Conservation (phyloP, 176 grass and related monocot species). For the Dactylis glomerata region DNA sequence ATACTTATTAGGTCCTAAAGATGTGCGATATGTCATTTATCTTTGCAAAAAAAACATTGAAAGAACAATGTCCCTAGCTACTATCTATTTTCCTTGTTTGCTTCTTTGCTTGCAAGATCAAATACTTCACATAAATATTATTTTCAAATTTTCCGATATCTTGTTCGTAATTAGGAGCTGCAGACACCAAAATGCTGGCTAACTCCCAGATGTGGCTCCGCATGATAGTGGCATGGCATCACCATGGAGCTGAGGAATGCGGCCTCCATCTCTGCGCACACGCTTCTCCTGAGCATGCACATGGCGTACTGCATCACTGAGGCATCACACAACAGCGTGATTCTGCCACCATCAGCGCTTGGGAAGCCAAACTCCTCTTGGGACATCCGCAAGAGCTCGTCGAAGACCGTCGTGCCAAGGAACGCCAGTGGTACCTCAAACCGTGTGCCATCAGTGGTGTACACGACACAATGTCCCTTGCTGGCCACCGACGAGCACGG, state of each 20-base stretch:
- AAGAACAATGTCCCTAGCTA: not conserved
- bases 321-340: slow-evolving; percentile 33
- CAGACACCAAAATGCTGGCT: slow-evolving; percentile 13
- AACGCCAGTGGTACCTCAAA: slow-evolving; percentile 46
- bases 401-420: slow-evolving; percentile 23
- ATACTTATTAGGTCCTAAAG: not conserved
- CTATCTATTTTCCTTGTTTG: not conserved
- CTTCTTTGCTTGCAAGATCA: slow-evolving; percentile 6
- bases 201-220: not conserved
- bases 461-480: slow-evolving; percentile 45
- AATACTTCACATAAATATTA: not conserved
- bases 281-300: slow-evolving; percentile 32
- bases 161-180: slow-evolving; percentile 14
- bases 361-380: slow-evolving; percentile 54
- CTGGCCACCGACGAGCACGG: not conserved
- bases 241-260: slow-evolving; percentile 33
- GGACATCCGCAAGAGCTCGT: slow-evolving; percentile 39
- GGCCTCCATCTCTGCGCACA: slow-evolving; percentile 27
- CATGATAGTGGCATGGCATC: slow-evolving; percentile 1
- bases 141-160: not conserved
- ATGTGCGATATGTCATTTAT: not conserved
- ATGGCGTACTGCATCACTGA: slow-evolving; percentile 36
- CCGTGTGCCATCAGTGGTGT: slow-evolving; percentile 21
- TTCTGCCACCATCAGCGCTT: slow-evolving; percentile 15
- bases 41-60: not conserved